Evolutionary conservation across 805 yeast genomes (phyloP).

Genomic region (Scheffersomyces amazonensis): DNA sequence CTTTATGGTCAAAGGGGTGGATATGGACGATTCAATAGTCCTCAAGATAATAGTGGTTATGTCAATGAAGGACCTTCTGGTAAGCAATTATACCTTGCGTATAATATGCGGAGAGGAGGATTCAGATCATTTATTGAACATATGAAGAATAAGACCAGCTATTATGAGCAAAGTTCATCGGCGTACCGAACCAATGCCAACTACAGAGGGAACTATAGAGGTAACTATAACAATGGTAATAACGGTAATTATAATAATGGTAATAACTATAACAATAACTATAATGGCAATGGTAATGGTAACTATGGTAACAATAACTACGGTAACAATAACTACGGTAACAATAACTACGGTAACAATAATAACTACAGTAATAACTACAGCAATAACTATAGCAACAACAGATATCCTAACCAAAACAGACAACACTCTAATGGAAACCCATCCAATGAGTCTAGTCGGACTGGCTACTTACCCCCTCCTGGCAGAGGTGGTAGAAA

Average conservation of each 20-base stretch:
- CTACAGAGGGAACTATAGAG: constrained; percentile 11
- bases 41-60: constrained; percentile 31
- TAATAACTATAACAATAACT: constrained; percentile 6
- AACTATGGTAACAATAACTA: constrained; percentile 3
- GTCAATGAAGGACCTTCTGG: constrained; percentile 42
- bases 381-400: not conserved
- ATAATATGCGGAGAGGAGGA: constrained; percentile 37
- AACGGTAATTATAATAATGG: constrained; percentile 9
- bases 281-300: constrained; percentile 4
- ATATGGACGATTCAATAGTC: constrained; percentile 28
- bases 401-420: not conserved
- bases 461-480: constrained; percentile 11
- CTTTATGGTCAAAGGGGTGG: constrained; percentile 41
- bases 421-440: not conserved
- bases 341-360: not conserved
- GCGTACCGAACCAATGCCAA: constrained; percentile 6
- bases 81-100: constrained; percentile 24
- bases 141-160: constrained; percentile 14
- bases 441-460: not conserved
- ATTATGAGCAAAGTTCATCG: constrained; percentile 5
- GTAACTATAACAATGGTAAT: constrained; percentile 10
- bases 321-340: constrained; percentile 1
- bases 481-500: constrained; percentile 1
- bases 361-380: not conserved
- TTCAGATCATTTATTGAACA: constrained; percentile 23